Percentiles rank a stretch among this genome's conserved stretches.
These are phyloP conservation scores for Lentinula guzmanii DNA, from an alignment of 768 basidiomycete genomes.

Conservation along the genomic window DNA sequence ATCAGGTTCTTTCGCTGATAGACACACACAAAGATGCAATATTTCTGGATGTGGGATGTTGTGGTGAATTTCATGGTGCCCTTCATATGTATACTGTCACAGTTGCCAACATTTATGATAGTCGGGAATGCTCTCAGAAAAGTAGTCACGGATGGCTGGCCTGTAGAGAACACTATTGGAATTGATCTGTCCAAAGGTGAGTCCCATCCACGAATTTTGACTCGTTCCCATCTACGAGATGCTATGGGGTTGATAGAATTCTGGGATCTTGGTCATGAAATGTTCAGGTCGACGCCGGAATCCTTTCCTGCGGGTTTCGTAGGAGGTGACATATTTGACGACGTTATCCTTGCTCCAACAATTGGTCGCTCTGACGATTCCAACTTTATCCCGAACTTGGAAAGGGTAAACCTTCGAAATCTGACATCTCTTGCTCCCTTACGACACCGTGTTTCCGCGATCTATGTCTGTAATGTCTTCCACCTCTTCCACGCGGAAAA, in stretches of 20 bases:
- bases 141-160: slow-evolving; percentile 33
- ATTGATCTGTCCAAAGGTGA: slow-evolving; percentile 28
- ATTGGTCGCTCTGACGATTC: slow-evolving; percentile 18
- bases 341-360: slow-evolving; percentile 25
- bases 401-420: not conserved
- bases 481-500: slow-evolving; percentile 39
- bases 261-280: slow-evolving; percentile 57
- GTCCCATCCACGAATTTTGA: not conserved
- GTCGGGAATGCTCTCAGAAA: slow-evolving; percentile 36
- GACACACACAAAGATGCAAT: slow-evolving; percentile 14
- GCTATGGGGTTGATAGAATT: slow-evolving; percentile 30
- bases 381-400: slow-evolving; percentile 4
- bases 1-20: slow-evolving; percentile 11
- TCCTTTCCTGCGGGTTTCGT: slow-evolving; percentile 52
- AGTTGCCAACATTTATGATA: slow-evolving; percentile 8
- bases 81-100: not conserved
- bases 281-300: slow-evolving; percentile 47
- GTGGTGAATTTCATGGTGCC: slow-evolving; percentile 22
- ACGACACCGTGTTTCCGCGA: slow-evolving; percentile 38
- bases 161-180: slow-evolving; percentile 26
- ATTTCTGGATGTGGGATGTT: slow-evolving; percentile 39
- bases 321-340: slow-evolving; percentile 48
- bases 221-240: not conserved
- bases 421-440: slow-evolving; percentile 33
- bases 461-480: slow-evolving; percentile 47